Percentiles rank a stretch among this genome's conserved stretches.
phyloP scores from a whole-genome alignment of 2,329 filamentous ascomycete genomes.

The Raffaelea albimanens region DNA sequence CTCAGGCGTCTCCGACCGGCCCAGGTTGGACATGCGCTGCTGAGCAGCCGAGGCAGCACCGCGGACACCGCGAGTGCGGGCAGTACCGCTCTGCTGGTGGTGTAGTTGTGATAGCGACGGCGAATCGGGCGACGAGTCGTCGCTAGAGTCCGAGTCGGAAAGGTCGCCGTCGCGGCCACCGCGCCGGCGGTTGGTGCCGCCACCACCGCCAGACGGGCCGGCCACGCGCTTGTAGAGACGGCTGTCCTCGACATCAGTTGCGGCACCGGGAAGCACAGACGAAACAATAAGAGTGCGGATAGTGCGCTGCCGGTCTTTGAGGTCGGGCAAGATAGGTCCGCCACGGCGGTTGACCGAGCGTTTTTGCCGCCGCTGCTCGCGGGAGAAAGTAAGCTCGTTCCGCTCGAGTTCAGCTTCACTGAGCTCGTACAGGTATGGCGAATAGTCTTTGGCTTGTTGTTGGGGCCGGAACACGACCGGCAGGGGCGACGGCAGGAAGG shows the following conservation, averaged over 20 bases:
- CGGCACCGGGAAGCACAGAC: constrained; percentile 82
- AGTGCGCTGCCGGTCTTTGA: constrained; percentile 88
- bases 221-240: constrained; percentile 74
- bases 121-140: constrained; percentile 80
- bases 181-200: constrained; percentile 30
- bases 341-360: constrained; percentile 88
- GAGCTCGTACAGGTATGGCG: constrained; percentile 88
- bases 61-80: constrained; percentile 78
- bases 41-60: constrained; percentile 81
- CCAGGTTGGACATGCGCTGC: constrained; percentile 73
- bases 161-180: constrained; percentile 55
- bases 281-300: constrained; percentile 89
- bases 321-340: constrained; percentile 86
- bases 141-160: constrained; percentile 86
- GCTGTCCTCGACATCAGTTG: constrained; percentile 69
- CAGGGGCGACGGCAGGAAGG: constrained; percentile 79
- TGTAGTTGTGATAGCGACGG: constrained; percentile 64
- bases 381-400: constrained; percentile 84
- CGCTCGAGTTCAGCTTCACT: constrained; percentile 83
- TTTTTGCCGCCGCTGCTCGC: constrained; percentile 91
- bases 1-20: constrained; percentile 86
- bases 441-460: constrained; percentile 88
- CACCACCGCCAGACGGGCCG: constrained; percentile 35
- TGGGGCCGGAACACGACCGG: constrained; percentile 78
- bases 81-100: constrained; percentile 48